Base-by-base conservation (phyloP, 257 asterid species). In the Salvia splendens region DNA sequence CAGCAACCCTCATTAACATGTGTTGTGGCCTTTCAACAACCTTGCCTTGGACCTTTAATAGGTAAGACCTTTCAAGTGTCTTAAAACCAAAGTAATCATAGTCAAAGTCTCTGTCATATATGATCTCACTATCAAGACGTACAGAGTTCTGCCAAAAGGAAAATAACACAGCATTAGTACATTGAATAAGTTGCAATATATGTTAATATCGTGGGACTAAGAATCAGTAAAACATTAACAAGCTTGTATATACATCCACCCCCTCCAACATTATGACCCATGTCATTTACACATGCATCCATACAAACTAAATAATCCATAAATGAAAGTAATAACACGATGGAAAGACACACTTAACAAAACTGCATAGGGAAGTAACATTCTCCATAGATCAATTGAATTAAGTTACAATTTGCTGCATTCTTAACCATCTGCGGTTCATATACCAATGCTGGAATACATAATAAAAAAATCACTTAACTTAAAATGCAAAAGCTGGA, bases 21-120 rank as follows among this genome's bases (percentile, higher is more conserved):
- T 94, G 99, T 2, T 94, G 97, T 38, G 99, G 99, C 73, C 99
- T 91, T 79, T 94, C 99, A 8, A 94, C 96, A 50, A 91, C 95
- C 74, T 85, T 83, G 36, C 95, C 99, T 52, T 84, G 81, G 59
- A 88, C 74, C 79, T 87, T 94, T 12, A 91, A 67, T 52, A 94
- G 95, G 80, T 92, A 92, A 43, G 98, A 92, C 78, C 96, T 84
- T 79, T 87, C 98, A 48, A 89, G 96, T 41, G 97, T 92, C 80
- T 92, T 89, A 66, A 92, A 92, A 70, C 98, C 98, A 74, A 92
- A 92, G 81, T 82, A 89, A 72, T 92, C 98, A 74, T 89, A 92
- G 67, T 89, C 97, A 62, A 92, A 89, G 82, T 92, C 97, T 47
- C 98, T 76, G 78, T 92, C 98, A 54, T 92, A 92, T 75, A 87